Evolutionary conservation across 2,329 filamentous ascomycete genomes (phyloP), one percentile per base, ranked within the genome.

Genomic region (Fusarium longipes): DNA sequence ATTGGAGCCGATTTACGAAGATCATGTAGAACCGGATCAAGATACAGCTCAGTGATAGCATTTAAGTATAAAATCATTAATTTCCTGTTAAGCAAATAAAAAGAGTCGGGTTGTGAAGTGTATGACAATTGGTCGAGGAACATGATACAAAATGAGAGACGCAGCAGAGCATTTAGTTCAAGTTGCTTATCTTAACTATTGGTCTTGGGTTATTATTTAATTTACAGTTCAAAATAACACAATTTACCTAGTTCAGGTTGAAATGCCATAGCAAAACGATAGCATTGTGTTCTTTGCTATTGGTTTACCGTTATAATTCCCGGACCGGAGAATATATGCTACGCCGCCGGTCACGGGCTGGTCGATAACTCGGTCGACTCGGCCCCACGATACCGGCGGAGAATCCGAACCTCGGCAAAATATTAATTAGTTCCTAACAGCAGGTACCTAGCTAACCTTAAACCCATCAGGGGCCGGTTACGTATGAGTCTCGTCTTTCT

Each of bases 1-100:
- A 24, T 74, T 93, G 76, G 93, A 97, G 80, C 89, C 91, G 71
- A 90, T 97, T 58, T 97, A 90, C 75, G 74, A 81, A 32, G 76
- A 81, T 43, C 59, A 68, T 55, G 47, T 56, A 33, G 57, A 70
- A 27, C 35, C 60, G 36, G 45, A 68, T 30, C 53, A 62, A 38
- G 50, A 63, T 45, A 63, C 57, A 45, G 45, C 53, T 42, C 52
- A 50, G 53, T 67, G 50, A 60, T 58, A 11, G 22, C 33, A 18
- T 30, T 36, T 18, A 17, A n/a, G 9, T 29, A 43, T 29, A 30
- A 50, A 50, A 20, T n/a, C 36, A 24, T 36, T 43, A 65, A 51
- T 62, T 33, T 18, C 18, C 32, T 18, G 18, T 38, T n/a, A 36
- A 53, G 48, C n/a, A 33, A 59, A 60, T 24, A 35, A 39, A 33